phyloP scores from a whole-genome alignment of 208 protist genomes.

The Leptomonas seymouri region DNA sequence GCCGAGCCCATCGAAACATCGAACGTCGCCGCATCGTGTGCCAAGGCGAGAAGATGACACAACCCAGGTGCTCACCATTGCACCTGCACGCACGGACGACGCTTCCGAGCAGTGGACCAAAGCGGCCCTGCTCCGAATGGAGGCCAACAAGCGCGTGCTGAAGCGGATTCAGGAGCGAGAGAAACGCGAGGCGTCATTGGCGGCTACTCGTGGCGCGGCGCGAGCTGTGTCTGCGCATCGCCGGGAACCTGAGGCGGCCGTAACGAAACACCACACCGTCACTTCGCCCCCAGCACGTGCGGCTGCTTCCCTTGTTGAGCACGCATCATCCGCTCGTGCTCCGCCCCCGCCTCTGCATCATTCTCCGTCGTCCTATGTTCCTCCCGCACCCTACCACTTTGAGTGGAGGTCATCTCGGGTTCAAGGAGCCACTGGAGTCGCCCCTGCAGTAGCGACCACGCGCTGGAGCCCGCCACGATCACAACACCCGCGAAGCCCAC shows the following conservation, averaged over 20 bases:
- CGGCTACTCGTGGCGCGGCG: background rate
- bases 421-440: background rate
- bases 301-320: background rate
- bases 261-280: background rate
- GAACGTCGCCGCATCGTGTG: background rate
- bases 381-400: background rate
- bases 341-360: background rate
- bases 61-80: background rate
- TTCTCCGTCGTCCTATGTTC: background rate
- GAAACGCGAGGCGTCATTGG: conserved; percentile 11
- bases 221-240: background rate
- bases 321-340: background rate
- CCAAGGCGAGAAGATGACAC: background rate
- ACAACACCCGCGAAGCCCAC: conserved; percentile 5
- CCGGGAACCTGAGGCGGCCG: background rate
- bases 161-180: conserved; percentile 20
- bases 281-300: background rate
- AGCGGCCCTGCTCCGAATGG: conserved; percentile 28
- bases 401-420: background rate
- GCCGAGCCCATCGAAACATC: conserved; percentile 9
- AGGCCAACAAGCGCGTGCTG: conserved; percentile 20
- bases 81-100: background rate
- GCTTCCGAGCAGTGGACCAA: conserved; percentile 26
- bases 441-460: background rate
- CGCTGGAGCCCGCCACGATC: conserved; percentile 10